These are phyloP conservation scores for Russula compacta DNA, from an alignment of 768 basidiomycete genomes.

Conservation along the genomic window DNA sequence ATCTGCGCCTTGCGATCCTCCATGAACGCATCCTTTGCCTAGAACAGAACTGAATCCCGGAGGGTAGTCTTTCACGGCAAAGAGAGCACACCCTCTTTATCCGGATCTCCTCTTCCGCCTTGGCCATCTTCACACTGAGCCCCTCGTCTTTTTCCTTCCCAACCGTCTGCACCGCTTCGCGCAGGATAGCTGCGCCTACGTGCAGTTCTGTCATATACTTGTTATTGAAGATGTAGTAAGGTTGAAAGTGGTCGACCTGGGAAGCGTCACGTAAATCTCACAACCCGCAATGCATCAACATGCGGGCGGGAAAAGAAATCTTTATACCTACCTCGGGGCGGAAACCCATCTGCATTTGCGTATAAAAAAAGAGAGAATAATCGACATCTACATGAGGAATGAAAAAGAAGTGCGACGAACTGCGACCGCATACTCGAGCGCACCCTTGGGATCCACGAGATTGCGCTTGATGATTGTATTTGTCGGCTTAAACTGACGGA, in stretches of 20 bases:
- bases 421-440: slow-evolving; percentile 72
- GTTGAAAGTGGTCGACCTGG: slow-evolving; percentile 65
- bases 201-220: slow-evolving; percentile 44
- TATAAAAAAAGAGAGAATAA: background rate
- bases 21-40: slow-evolving; percentile 74
- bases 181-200: slow-evolving; percentile 57
- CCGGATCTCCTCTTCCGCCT: slow-evolving; percentile 44
- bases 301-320: too few species aligned
- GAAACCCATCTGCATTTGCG: slow-evolving; percentile 31
- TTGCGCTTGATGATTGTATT: slow-evolving; percentile 58
- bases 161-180: slow-evolving; percentile 48
- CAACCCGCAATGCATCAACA: background rate
- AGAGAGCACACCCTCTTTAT: slow-evolving; percentile 43
- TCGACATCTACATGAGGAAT: slow-evolving; percentile 21
- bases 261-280: background rate
- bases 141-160: slow-evolving; percentile 39
- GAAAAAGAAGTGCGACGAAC: slow-evolving; percentile 44
- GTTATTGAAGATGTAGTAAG: slow-evolving; percentile 56
- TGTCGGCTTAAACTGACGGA: slow-evolving; percentile 65
- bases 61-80: background rate
- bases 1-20: slow-evolving; percentile 63
- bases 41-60: background rate
- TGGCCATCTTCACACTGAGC: slow-evolving; percentile 46
- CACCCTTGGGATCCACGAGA: slow-evolving; percentile 60
- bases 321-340: slow-evolving; percentile 48